phyloP scores from a whole-genome alignment of 495 filamentous ascomycete genomes.

The Haplographium delicatum region DNA sequence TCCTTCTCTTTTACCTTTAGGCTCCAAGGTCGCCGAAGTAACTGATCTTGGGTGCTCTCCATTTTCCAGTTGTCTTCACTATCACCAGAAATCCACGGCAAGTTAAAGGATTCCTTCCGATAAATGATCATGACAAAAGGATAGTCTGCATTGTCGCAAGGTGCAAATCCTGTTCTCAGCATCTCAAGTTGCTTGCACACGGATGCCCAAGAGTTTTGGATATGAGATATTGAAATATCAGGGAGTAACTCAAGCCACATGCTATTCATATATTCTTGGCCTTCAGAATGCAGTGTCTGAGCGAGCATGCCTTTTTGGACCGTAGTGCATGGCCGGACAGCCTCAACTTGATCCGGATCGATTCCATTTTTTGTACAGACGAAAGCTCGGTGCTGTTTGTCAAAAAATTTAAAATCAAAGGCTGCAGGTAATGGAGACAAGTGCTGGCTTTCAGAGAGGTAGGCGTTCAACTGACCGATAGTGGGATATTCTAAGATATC shows the following conservation, averaged over 20 bases:
- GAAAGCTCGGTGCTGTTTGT: constrained; percentile 32
- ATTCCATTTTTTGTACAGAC: constrained; percentile 26
- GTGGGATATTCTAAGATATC: constrained; percentile 65
- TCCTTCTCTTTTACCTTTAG: constrained; percentile 32
- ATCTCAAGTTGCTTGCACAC: constrained; percentile 18
- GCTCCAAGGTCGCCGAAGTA: constrained; percentile 34
- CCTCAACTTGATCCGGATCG: constrained; percentile 29
- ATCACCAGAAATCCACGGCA: constrained; percentile 38
- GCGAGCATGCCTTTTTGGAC: constrained; percentile 60
- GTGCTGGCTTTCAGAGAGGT: constrained; percentile 18
- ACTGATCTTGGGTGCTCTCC: constrained; percentile 14
- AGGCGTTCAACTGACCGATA: constrained; percentile 38
- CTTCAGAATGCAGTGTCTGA: constrained; percentile 50
- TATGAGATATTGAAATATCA: not conserved
- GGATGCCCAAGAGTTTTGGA: constrained; percentile 19
- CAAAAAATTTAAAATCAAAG: constrained; percentile 35
- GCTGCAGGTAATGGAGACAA: not conserved
- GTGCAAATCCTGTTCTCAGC: constrained; percentile 21
- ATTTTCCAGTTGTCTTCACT: not conserved
- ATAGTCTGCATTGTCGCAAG: constrained; percentile 24
- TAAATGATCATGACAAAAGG: constrained; percentile 56
- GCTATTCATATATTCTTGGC: constrained; percentile 58
- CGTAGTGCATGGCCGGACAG: constrained; percentile 57
- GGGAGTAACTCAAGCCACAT: constrained; percentile 38
- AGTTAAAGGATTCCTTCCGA: constrained; percentile 13